phyloP scores from a whole-genome alignment of 768 basidiomycete genomes.

The Jaapia argillacea region DNA sequence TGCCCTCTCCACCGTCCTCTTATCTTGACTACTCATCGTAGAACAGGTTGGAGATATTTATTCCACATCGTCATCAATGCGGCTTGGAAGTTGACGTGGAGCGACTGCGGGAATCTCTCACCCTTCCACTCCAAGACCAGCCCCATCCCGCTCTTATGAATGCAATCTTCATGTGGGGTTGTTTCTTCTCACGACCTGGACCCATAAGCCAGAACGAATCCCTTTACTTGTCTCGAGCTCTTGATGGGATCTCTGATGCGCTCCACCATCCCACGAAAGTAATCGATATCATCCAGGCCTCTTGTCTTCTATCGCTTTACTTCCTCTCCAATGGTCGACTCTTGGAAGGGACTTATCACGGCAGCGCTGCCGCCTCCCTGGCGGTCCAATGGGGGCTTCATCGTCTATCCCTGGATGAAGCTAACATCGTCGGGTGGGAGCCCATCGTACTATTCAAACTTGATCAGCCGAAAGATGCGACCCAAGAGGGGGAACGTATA shows the following conservation, averaged over 20 bases:
- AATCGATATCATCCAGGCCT: slow-evolving; percentile 68
- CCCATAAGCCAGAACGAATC: slow-evolving; percentile 63
- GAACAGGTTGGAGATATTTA: slow-evolving; percentile 60
- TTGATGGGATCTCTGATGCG: slow-evolving; percentile 54
- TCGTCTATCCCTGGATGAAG: slow-evolving; percentile 25
- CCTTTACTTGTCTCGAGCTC: slow-evolving; percentile 55
- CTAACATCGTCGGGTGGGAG: slow-evolving; percentile 17
- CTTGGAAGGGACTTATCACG: slow-evolving; percentile 72
- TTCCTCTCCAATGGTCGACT: slow-evolving; percentile 69
- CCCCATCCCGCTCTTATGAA: slow-evolving; percentile 73
- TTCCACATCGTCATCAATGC: slow-evolving; percentile 67
- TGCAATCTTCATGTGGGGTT: slow-evolving; percentile 76
- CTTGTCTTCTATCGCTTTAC: slow-evolving; percentile 66
- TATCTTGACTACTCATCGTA: slow-evolving; percentile 4
- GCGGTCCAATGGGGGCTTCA: slow-evolving; percentile 69
- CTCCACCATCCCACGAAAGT: slow-evolving; percentile 44
- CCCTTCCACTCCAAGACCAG: slow-evolving; percentile 42
- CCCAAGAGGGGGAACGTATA: slow-evolving; percentile 63
- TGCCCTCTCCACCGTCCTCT: slow-evolving; percentile 7
- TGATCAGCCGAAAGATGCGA: slow-evolving; percentile 45
- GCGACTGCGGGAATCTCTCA: slow-evolving; percentile 51
- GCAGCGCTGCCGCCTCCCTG: slow-evolving; percentile 62
- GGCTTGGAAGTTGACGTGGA: slow-evolving; percentile 63
- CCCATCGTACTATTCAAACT: slow-evolving; percentile 31
- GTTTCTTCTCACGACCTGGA: slow-evolving; percentile 67